These are phyloP conservation scores for Dillenia suffruticosa DNA, from an alignment of 164 flowering plant species.

Conservation along the genomic window DNA sequence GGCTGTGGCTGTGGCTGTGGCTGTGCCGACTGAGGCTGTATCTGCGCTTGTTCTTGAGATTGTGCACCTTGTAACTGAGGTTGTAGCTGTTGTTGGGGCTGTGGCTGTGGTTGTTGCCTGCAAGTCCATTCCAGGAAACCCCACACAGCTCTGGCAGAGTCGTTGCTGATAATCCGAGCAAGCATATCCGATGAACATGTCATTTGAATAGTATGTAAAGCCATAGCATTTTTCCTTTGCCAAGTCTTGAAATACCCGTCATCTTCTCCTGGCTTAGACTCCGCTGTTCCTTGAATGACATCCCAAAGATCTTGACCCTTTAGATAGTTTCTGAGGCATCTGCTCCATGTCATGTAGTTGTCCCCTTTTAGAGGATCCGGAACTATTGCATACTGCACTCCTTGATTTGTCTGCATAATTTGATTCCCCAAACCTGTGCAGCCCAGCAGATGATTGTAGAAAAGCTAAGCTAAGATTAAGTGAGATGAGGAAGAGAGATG, in stretches of 20 bases:
- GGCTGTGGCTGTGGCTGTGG: too few species aligned
- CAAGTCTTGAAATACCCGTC: neutral
- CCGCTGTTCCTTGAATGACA: constrained; percentile 11
- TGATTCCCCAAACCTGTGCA: too few species aligned
- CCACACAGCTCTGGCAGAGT: neutral
- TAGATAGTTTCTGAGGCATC: constrained; percentile 7
- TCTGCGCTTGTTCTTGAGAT: neutral
- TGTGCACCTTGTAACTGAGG: neutral
- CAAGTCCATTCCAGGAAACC: neutral
- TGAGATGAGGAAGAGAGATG: too few species aligned
- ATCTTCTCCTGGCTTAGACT: neutral
- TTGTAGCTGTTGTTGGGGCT: too few species aligned
- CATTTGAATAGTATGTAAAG: neutral
- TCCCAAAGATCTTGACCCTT: constrained; percentile 14
- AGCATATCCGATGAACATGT: neutral
- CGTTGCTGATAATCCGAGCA: neutral
- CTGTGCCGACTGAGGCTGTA: neutral
- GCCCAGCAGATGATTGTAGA: too few species aligned
- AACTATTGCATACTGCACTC: constrained; percentile 8
- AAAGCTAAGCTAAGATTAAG: too few species aligned
- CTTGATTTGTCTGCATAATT: neutral
- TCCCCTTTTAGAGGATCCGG: constrained; percentile 9
- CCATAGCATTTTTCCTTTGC: constrained; percentile 3
- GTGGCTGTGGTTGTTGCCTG: too few species aligned
- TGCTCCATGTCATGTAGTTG: constrained; percentile 13